phyloP scores from a whole-genome alignment of 1,284 basidiomycete genomes.

The Fomitopsis pinicola region DNA sequence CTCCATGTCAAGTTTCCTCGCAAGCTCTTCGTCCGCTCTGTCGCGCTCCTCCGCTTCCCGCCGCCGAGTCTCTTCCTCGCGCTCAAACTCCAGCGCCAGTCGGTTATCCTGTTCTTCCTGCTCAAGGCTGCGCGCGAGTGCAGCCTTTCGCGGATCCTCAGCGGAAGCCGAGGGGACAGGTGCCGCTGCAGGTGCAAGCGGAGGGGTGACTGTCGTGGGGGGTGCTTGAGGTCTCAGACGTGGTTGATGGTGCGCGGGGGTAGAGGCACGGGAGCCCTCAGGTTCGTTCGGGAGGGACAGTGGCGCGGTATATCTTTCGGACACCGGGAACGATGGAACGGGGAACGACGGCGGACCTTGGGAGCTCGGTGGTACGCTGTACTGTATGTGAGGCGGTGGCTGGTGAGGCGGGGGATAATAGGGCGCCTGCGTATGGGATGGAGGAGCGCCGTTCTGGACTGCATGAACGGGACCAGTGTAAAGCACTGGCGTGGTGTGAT shows the following conservation, averaged over 20 bases:
- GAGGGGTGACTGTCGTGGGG: not conserved
- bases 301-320: conserved; percentile 11
- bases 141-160: not conserved
- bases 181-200: not conserved
- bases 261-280: conserved; percentile 8
- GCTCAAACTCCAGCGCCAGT: conserved; percentile 26
- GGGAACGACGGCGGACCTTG: not conserved
- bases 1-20: conserved; percentile 31
- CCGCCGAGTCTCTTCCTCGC: conserved; percentile 34
- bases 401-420: not conserved
- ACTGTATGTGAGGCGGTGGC: not conserved
- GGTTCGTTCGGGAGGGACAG: conserved; percentile 16
- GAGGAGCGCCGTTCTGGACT: not conserved
- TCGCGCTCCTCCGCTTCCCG: conserved; percentile 29
- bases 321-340: not conserved
- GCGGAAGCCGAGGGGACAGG: not conserved
- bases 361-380: not conserved
- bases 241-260: conserved; percentile 8
- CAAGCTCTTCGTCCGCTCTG: conserved; percentile 29
- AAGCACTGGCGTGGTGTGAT: not conserved
- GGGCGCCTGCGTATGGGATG: not conserved
- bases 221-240: not conserved
- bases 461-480: no score
- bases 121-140: conserved; percentile 3
- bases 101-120: conserved; percentile 21